Evolutionary conservation across 441 rosid species (phyloP), one percentile per base, ranked within the genome.

Genomic region (Syzygium syzygioides): DNA sequence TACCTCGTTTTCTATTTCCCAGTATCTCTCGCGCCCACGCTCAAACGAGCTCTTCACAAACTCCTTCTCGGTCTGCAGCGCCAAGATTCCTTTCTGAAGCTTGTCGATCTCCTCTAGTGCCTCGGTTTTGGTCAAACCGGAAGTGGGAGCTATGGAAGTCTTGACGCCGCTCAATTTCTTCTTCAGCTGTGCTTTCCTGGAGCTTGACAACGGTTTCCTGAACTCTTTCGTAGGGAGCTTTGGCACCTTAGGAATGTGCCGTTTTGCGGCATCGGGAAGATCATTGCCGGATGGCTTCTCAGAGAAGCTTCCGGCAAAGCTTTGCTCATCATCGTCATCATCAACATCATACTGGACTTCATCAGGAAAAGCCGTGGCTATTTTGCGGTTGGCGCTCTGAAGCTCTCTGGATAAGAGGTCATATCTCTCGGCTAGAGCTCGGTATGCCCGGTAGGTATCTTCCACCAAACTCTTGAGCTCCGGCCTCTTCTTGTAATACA

Each of bases 291-390:
- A 23, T 6, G 4, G 86, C 25, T 59, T 60, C 83, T 83, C 88
- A 14, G 87, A 86, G 45, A 52, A 57, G 41, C 53, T n/a, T 34
- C 76, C 13, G 7, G 71, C 8, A 14, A 91, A 71, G 62, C 89
- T 32, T 84, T 87, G 86, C 87, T 88, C 90, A 9, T 88, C 95
- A 76, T 91, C 93, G 32, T 93, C 94, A 8, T 94, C 95, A 50
- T 96, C 96, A n/a, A 90, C 80, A 14, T 93, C 89, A 54, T 92
- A 93, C 88, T 93, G 97, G 87, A 95, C 93, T 92, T 94, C 96
- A 84, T 97, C 99, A 9, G 99, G 99, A 68, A 96, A 96, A 60
- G 95, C 97, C 5, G 96, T 91, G 30, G 99, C 99, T 87, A 97
- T 96, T 87, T 97, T 96, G 56, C 96, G 94, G 87, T 96, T 96